Evolutionary conservation across 2,329 filamentous ascomycete species (phyloP).

Genomic region (Alternaria atra): DNA sequence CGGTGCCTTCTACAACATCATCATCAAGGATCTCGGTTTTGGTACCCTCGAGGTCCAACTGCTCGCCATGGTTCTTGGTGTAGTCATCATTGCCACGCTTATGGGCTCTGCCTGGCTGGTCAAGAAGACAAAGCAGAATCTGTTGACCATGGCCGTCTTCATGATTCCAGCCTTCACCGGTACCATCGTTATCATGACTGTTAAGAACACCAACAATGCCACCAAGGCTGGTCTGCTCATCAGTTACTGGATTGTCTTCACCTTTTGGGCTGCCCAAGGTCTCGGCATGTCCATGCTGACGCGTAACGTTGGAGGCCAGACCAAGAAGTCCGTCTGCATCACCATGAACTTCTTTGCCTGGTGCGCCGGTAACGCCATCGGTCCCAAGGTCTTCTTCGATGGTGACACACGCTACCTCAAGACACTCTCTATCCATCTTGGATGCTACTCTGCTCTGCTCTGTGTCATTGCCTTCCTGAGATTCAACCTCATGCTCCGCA

Average conservation of each 20-base stretch:
- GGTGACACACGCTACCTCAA: slow-evolving; percentile 74
- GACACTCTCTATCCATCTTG: slow-evolving; percentile 74
- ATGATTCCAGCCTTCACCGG: slow-evolving; percentile 75
- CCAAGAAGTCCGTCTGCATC: slow-evolving; percentile 74
- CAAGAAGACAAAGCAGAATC: slow-evolving; percentile 74
- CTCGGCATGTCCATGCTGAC: slow-evolving; percentile 73
- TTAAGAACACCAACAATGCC: slow-evolving; percentile 65
- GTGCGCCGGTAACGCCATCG: slow-evolving; percentile 73
- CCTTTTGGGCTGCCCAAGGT: slow-evolving; percentile 79
- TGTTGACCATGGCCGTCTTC: slow-evolving; percentile 71
- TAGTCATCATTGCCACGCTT: slow-evolving; percentile 76
- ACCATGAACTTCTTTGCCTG: slow-evolving; percentile 76
- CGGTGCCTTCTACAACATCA: slow-evolving; percentile 77
- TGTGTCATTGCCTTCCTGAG: slow-evolving; percentile 66
- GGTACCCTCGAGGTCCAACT: slow-evolving; percentile 73
- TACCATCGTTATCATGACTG: slow-evolving; percentile 75
- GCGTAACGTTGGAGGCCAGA: slow-evolving; percentile 75
- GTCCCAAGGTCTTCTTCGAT: slow-evolving; percentile 54
- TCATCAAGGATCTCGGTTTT: slow-evolving; percentile 75
- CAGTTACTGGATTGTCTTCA: slow-evolving; percentile 78
- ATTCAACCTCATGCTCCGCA: slow-evolving; percentile 66
- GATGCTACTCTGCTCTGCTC: slow-evolving; percentile 71
- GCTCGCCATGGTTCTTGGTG: slow-evolving; percentile 77
- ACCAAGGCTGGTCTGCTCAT: slow-evolving; percentile 74
- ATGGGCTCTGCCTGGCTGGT: slow-evolving; percentile 72